Base-by-base conservation (phyloP, 495 filamentous ascomycete genomes). In the Pseudomonodictys pantanalensis region DNA sequence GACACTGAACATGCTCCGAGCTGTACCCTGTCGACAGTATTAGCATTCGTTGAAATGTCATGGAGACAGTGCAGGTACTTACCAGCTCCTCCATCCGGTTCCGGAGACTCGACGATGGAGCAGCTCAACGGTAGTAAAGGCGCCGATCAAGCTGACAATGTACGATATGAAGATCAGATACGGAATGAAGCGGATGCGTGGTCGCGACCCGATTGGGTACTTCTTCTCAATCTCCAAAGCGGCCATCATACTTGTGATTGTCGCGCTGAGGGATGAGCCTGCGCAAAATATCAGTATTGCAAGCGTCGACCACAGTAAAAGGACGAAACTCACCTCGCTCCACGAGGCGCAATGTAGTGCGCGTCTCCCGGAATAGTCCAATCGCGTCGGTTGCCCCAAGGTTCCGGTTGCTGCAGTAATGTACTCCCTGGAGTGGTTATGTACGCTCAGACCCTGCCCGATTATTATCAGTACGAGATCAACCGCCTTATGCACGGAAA, bases 51-150 rank as follows among this genome's bases (percentile, higher is more conserved):
- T 6, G 29, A 17, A 50, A 18, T 18, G 18, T 33, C 2, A 44
- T 17, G 18, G 42, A 24, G 11, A 10, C 1, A 47, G 6, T 12
- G 20, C 12, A 11, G 9, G 17, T 5, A 59, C 66, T 62, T 57
- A 71, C 71, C 67, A 68, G 28, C 64, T 67, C 32, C 63, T 52
- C 67, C 51, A 70, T 56, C 61, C 56, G 24, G 60, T 56, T 15
- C 65, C 58, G 12, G 64, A 58, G 15, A 60, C 64, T 47, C 64
- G 91, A 59, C 87, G 77, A 64, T 93, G 88, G 26, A 96, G 83
- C 33, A 95, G 77, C 71, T 96, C 90, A 44, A 96, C 73, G 2
- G 91, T 88, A 0, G 88, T 89, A 33, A 81, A 77, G 49, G 88
- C 83, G 48, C 91, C 91, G 65, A 90, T 78, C 28, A 84, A 77